A percentile compares a stretch with the other conserved stretches of the same genome.
phyloP scores from a whole-genome alignment of 2,329 filamentous ascomycete genomes.

The Thielaviopsis euricoi region DNA sequence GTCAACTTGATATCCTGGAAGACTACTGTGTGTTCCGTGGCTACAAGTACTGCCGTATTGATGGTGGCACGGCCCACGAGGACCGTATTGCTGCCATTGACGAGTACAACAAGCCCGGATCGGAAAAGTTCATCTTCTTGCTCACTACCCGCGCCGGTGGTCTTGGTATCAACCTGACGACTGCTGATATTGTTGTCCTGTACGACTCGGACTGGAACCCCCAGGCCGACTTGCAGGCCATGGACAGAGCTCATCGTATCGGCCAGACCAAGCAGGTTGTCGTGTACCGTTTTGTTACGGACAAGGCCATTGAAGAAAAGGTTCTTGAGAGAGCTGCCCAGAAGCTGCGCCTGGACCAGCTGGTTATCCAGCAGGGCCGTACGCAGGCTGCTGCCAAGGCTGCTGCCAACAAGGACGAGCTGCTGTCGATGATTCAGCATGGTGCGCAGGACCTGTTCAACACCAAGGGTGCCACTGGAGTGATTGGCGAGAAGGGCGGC shows the following conservation, averaged over 20 bases:
- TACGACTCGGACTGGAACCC: constrained; percentile 99
- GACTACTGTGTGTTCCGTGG: constrained; percentile 95
- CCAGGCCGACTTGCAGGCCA: constrained; percentile 93
- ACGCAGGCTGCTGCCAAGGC: constrained; percentile 81
- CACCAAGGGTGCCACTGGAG: constrained; percentile 47
- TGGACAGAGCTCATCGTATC: constrained; percentile 97
- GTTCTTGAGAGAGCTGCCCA: constrained; percentile 92
- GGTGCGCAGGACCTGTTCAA: constrained; percentile 91
- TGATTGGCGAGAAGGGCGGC: constrained; percentile 39
- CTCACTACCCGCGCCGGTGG: constrained; percentile 91
- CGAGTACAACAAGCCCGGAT: constrained; percentile 90
- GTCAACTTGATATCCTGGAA: constrained; percentile 88
- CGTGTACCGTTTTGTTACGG: constrained; percentile 92
- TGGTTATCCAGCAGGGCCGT: constrained; percentile 95
- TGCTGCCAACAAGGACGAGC: constrained; percentile 86
- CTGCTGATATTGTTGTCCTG: constrained; percentile 85
- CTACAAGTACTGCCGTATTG: constrained; percentile 93
- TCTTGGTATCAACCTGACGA: constrained; percentile 89
- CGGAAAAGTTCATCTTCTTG: constrained; percentile 92
- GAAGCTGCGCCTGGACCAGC: constrained; percentile 86
- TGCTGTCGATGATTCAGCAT: constrained; percentile 96
- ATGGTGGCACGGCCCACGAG: constrained; percentile 90
- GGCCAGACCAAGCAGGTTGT: constrained; percentile 96
- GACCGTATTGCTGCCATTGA: constrained; percentile 96
- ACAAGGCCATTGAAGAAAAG: constrained; percentile 97